Percentiles rank a stretch among this genome's conserved stretches.
phyloP scores from a whole-genome alignment of 129 eudicot species.

The Gnaphalium uliginosum region DNA sequence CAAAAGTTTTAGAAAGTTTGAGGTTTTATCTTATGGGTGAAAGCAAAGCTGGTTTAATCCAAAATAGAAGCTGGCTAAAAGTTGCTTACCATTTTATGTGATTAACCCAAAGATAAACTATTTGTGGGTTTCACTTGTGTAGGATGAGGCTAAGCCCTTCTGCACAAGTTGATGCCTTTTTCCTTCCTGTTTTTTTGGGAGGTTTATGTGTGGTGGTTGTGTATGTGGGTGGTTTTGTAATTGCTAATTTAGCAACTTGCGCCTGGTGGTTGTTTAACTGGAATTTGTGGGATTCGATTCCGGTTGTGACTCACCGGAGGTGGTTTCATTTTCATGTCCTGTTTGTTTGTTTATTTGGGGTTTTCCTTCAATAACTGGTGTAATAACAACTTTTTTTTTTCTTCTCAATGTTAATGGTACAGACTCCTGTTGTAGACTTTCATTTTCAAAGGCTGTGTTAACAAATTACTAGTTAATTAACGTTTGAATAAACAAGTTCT shows the following conservation, averaged over 20 bases:
- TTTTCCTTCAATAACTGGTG: neutral
- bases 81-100: neutral
- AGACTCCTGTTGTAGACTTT: neutral
- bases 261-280: slow-evolving; percentile 27
- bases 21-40: neutral
- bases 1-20: neutral
- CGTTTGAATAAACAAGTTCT: neutral
- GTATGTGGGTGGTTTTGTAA: slow-evolving; percentile 12
- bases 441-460: neutral
- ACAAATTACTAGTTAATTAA: neutral
- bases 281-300: neutral
- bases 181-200: neutral
- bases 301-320: neutral
- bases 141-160: neutral
- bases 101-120: neutral
- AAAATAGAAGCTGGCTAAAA: neutral
- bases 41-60: neutral
- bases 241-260: slow-evolving; percentile 39
- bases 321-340: neutral
- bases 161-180: neutral
- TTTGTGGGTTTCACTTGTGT: neutral
- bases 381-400: too few relatives aligned
- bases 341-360: neutral
- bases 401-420: neutral
- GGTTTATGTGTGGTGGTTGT: slow-evolving; percentile 5